phyloP scores from a whole-genome alignment of 352 stramenopile genomes.

The Globisporangium apiculatum region DNA sequence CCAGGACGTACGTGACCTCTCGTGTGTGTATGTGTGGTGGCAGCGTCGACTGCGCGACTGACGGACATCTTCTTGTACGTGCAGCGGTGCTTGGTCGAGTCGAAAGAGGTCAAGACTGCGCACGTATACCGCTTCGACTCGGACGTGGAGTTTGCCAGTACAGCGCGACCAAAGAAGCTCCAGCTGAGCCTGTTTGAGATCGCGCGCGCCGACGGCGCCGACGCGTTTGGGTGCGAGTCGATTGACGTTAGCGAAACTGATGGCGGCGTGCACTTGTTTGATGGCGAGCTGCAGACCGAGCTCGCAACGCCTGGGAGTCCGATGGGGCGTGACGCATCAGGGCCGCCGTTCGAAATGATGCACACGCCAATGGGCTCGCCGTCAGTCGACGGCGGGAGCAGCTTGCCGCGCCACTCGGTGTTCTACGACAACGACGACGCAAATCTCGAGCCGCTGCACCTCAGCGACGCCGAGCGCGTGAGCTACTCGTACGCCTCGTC shows the following conservation, averaged over 20 bases:
- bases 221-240: constrained; percentile 22
- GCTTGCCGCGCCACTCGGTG: constrained; percentile 27
- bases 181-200: constrained; percentile 66
- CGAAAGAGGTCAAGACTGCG: constrained; percentile 66
- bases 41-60: background rate
- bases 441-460: constrained; percentile 26
- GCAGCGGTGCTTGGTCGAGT: constrained; percentile 41
- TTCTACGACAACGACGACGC: constrained; percentile 50
- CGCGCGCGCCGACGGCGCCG: constrained; percentile 18
- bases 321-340: constrained; percentile 38
- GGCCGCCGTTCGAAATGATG: constrained; percentile 67
- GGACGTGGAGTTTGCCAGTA: constrained; percentile 62
- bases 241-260: constrained; percentile 49
- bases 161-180: constrained; percentile 60
- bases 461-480: constrained; percentile 60
- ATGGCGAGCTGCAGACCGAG: constrained; percentile 22
- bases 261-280: constrained; percentile 19
- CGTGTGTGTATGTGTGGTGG: background rate
- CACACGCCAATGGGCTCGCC: constrained; percentile 45
- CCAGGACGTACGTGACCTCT: constrained; percentile 26
- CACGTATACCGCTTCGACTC: constrained; percentile 83
- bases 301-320: constrained; percentile 34
- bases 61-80: background rate
- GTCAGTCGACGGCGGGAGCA: constrained; percentile 15
- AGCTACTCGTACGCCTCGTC: constrained; percentile 69